Base-by-base conservation (phyloP, 202 grass and related monocot genomes). In the Dendrocalamus latiflorus region DNA sequence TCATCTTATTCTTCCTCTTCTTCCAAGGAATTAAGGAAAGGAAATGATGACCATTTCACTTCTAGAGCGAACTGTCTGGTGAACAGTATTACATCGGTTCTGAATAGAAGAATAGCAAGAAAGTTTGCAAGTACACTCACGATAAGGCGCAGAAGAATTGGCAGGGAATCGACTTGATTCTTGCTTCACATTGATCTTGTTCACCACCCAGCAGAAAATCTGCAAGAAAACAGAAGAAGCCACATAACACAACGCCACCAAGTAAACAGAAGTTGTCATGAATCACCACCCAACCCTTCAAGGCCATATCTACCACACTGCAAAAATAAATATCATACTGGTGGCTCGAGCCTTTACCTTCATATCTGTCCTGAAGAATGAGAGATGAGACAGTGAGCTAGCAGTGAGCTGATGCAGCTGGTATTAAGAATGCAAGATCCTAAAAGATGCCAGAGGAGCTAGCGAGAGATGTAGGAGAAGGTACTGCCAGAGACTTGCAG, bases 201-300 rank as follows among this genome's bases (percentile, higher is more conserved):
- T 91, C 17, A 87, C 90, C 9, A 92, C 82, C 94, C 94, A 94
- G 57, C 79, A 89, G 80, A 94, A 89, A 80, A 97, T 84, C 94
- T 97, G 81, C 38, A 24, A 48, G 58, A 11, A 26, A 33, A 44
- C 79, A 85, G 59, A 20, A 60, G 63, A 71, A 73, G 21, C 25
- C 36, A 17, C 47, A 26, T 70, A 57, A 76, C 44, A 38, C 4
- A 30, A 61, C 44, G 33, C 44, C 44, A 74, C 56, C 80, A 45
- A 45, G 15, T 20, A 74, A 68, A 15, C 22, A 57, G 6, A 34
- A 43, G 6, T 65, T 22, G 17, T n/a, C 45, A 83, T 41, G 10
- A 55, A 62, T 26, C 61, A 75, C 26, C 2, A 60, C 24, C 65
- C 12, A 60, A 62, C 79, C 1, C 22, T 55, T 44, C 50, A 70